phyloP scores from a whole-genome alignment of 345 rosid genomes.

The Salix suchowensis region DNA sequence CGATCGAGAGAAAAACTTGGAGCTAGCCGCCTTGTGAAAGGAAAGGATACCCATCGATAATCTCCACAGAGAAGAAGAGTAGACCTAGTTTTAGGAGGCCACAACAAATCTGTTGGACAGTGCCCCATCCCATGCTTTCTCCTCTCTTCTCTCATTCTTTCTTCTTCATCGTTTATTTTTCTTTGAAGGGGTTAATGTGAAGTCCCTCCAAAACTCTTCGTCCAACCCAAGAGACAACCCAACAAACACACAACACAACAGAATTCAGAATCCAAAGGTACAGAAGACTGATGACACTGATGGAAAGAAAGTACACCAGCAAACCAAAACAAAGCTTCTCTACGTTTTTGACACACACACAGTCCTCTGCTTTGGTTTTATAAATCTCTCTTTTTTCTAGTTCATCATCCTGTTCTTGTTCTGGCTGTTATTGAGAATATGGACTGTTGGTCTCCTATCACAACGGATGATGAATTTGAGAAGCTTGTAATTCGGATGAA shows the following conservation, averaged over 20 bases:
- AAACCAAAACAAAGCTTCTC: background rate
- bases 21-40: conserved; percentile 17
- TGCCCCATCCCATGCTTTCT: conserved; percentile 5
- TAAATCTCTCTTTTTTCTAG: background rate
- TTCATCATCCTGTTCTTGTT: background rate
- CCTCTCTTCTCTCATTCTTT: background rate
- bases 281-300: conserved; percentile 1
- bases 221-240: conserved; percentile 39
- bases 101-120: background rate
- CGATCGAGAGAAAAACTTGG: background rate
- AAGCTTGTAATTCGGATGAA: conserved; percentile 73
- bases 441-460: conserved; percentile 58
- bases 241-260: conserved; percentile 18
- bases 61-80: background rate
- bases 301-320: background rate
- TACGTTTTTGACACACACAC: background rate
- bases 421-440: conserved; percentile 19
- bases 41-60: conserved; percentile 2
- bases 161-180: background rate
- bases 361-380: background rate
- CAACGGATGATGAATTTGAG: conserved; percentile 61
- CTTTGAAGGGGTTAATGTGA: background rate
- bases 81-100: conserved; percentile 7
- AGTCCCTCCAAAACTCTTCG: conserved; percentile 45
- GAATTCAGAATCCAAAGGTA: conserved; percentile 12